A percentile compares a stretch with the other conserved stretches of the same genome.
phyloP scores from a whole-genome alignment of 75 land plant species.

The Isoetes taiwanensis region DNA sequence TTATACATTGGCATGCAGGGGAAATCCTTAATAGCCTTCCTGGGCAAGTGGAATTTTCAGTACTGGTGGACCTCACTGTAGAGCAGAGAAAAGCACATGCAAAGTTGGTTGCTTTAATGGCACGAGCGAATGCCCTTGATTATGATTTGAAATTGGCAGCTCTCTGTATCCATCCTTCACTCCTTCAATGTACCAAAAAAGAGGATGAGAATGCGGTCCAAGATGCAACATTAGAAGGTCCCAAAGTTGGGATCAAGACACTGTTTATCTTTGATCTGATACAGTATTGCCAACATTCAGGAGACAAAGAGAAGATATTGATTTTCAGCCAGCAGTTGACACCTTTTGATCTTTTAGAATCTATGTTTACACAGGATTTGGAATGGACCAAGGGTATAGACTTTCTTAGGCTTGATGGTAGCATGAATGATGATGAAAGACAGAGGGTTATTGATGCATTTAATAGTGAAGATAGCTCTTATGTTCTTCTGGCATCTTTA shows the following conservation, averaged over 20 bases:
- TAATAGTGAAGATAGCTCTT: conserved; percentile 28
- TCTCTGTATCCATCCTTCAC: conserved; percentile 9
- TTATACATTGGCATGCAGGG: conserved; percentile 71
- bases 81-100: conserved; percentile 13
- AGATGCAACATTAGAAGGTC: conserved; percentile 4
- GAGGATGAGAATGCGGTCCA: not conserved
- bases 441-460: conserved; percentile 50
- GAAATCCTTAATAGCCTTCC: conserved; percentile 66
- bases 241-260: conserved; percentile 43
- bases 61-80: conserved; percentile 24
- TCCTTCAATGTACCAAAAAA: not conserved
- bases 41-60: conserved; percentile 65
- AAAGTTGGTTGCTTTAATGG: conserved; percentile 15
- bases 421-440: conserved; percentile 31
- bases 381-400: conserved; percentile 44
- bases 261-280: conserved; percentile 59
- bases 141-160: conserved; percentile 6
- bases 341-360: conserved; percentile 36
- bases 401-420: conserved; percentile 52
- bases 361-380: conserved; percentile 27
- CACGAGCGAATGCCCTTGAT: not conserved
- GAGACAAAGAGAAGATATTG: conserved; percentile 65
- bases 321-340: conserved; percentile 60
- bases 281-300: conserved; percentile 16
- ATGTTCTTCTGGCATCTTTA: conserved; percentile 70